Evolutionary conservation across 2,329 filamentous ascomycete species (phyloP), one percentile per base, ranked within the genome.

Genomic region (Diaporthe ampelina): DNA sequence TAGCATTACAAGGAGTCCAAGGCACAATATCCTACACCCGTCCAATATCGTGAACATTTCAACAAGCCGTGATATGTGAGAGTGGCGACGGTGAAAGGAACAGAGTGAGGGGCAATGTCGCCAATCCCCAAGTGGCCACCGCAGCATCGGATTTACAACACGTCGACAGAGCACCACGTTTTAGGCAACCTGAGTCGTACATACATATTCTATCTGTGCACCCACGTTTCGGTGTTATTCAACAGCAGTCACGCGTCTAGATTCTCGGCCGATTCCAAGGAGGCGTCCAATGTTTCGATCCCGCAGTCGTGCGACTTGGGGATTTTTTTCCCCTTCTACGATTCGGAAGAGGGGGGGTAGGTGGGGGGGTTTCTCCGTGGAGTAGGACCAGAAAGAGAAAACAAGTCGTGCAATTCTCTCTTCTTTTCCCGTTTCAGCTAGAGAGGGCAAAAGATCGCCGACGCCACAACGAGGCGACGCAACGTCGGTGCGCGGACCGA

Each of bases 1-100:
- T 57, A 65, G 69, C 56, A 72, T 76, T 74, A 57, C 29, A 48
- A 43, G 74, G 69, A 70, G 74, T 75, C 63, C 11, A 43, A 48
- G n/a, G 29, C 40, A 21, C 32, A 54, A 13, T 68, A 54, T 15
- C 21, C 48, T 54, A n/a, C 32, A 68, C 15, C 32, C 5, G 10
- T 48, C 21, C 29, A 52, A 11, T 26, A 7, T 70, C 11, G 17
- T 68, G 63, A 68, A 15, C 13, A 13, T 21, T 26, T 26, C 21
- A 48, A 24, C 29, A 7, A 37, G 26, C n/a, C 48, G 21, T 54
- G 48, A 54, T 40, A 13, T n/a, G 45, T 8, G 29, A 37, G 21
- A 19, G 15, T 52, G 32, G 63, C 48, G 15, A 54, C n/a, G 8
- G 37, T 21, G 1, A 21, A 21, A 19, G 7, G n/a, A 29, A 29